These are phyloP conservation scores for Puya raimondii DNA, from an alignment of 176 grass and related monocot species.

Conservation along the genomic window DNA sequence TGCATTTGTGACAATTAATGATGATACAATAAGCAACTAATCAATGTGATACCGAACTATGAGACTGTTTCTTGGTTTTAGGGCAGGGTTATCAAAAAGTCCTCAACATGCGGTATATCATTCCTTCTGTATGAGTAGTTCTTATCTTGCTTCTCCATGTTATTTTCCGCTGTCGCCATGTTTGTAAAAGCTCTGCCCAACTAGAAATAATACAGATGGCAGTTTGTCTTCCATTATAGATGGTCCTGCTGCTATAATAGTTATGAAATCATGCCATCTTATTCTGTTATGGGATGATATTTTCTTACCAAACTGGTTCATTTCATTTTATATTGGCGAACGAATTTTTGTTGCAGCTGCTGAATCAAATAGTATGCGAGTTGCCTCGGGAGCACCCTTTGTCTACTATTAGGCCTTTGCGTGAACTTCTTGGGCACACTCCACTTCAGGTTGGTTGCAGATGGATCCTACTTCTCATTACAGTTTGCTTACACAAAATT, in stretches of 20 bases:
- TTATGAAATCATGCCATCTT: neutral
- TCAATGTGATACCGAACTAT: too few relatives aligned
- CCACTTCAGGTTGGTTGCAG: slow-evolving; percentile 69
- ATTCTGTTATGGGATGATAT: slow-evolving; percentile 11
- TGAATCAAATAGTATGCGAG: slow-evolving; percentile 98
- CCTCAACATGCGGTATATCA: too few relatives aligned
- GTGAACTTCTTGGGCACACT: slow-evolving; percentile 85
- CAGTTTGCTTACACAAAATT: slow-evolving; percentile 2
- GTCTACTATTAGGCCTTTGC: slow-evolving; percentile 69
- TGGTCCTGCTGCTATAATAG: neutral
- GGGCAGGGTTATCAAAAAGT: too few relatives aligned
- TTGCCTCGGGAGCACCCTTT: slow-evolving; percentile 77
- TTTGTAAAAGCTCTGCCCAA: too few relatives aligned
- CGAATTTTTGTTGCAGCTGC: slow-evolving; percentile 45
- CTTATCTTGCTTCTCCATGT: too few relatives aligned
- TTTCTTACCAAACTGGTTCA: slow-evolving; percentile 2
- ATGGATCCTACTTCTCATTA: slow-evolving; percentile 17
- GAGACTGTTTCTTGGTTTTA: too few relatives aligned
- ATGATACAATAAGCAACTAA: too few relatives aligned
- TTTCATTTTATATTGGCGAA: slow-evolving; percentile 13
- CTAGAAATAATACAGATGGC: too few relatives aligned
- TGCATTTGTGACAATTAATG: too few relatives aligned
- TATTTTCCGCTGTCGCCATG: too few relatives aligned
- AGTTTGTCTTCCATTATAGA: neutral
- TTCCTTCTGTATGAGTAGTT: too few relatives aligned